These are phyloP conservation scores for Guadua angustifolia DNA, from an alignment of 176 grass and related monocot genomes.

Conservation along the genomic window DNA sequence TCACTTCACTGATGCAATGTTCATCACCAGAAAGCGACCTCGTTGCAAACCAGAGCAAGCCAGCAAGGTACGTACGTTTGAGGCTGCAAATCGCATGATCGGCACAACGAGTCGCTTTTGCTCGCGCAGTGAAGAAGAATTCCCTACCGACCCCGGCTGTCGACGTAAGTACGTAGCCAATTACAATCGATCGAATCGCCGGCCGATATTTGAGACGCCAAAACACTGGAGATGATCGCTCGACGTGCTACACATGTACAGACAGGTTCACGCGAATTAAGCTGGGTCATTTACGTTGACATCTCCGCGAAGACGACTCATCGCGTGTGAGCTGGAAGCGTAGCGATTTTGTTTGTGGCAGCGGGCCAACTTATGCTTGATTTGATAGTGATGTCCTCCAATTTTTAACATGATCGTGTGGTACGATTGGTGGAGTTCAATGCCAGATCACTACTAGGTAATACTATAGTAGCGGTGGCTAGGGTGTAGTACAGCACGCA, in stretches of 20 bases:
- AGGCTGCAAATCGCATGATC: conserved; percentile 43
- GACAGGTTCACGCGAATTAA: background rate
- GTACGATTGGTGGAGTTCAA: background rate
- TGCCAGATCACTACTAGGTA: background rate
- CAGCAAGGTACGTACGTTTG: background rate
- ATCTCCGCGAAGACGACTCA: conserved; percentile 4
- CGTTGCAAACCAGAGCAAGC: background rate
- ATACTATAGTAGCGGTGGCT: background rate
- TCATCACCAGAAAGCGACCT: conserved; percentile 34
- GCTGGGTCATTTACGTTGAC: background rate
- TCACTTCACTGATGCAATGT: background rate
- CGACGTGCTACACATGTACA: conserved; percentile 12
- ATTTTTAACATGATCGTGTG: background rate
- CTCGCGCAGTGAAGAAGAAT: conserved; percentile 18
- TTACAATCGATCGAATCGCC: background rate
- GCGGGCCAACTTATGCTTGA: background rate
- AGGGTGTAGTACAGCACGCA: background rate
- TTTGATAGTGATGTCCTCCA: conserved; percentile 21
- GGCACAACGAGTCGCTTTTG: conserved; percentile 30
- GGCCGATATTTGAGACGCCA: background rate
- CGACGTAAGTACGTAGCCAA: background rate
- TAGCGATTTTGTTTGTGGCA: conserved; percentile 8
- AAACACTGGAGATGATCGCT: background rate
- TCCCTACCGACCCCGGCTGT: conserved; percentile 1
- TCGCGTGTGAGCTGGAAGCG: background rate